Percentiles rank a stretch among this genome's conserved stretches.
These are phyloP conservation scores for Aspergillus asperescens DNA, from an alignment of 495 filamentous ascomycete species.

Conservation along the genomic window DNA sequence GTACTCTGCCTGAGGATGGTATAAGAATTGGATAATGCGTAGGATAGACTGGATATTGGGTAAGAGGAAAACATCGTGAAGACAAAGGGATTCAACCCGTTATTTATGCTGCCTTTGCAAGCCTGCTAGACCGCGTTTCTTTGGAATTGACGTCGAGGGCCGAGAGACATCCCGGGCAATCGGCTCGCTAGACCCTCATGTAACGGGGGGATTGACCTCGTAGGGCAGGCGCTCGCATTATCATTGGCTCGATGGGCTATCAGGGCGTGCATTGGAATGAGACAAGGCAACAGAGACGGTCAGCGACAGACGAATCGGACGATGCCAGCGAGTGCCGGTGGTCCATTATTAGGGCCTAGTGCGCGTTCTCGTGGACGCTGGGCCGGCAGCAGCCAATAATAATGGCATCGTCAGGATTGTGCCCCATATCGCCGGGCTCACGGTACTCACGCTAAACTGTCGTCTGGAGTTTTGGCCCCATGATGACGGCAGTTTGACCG, in stretches of 20 bases:
- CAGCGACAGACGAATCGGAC: slow-evolving; percentile 12
- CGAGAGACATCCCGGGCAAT: slow-evolving; percentile 5
- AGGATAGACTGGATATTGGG: not conserved
- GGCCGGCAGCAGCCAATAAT: not conserved
- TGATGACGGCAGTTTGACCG: slow-evolving; percentile 7
- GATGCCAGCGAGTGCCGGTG: slow-evolving; percentile 12
- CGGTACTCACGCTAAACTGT: not conserved
- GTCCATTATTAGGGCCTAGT: slow-evolving; percentile 18
- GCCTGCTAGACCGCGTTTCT: not conserved
- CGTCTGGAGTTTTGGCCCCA: slow-evolving; percentile 17
- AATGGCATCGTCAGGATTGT: not conserved
- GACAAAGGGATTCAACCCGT: not conserved
- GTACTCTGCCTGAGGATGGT: not conserved
- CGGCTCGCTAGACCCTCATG: slow-evolving; percentile 4
- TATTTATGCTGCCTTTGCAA: not conserved
- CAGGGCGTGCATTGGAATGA: not conserved
- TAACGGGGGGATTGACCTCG: slow-evolving; percentile 5
- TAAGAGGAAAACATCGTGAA: not conserved
- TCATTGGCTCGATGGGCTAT: slow-evolving; percentile 5
- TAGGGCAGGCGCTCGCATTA: slow-evolving; percentile 15
- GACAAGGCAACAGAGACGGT: slow-evolving; percentile 5
- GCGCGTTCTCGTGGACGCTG: slow-evolving; percentile 8
- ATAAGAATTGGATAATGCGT: not conserved
- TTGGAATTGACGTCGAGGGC: not conserved
- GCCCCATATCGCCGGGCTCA: not conserved